phyloP scores from a whole-genome alignment of 2,329 filamentous ascomycete species.

The Sclerotinia glacialis region DNA sequence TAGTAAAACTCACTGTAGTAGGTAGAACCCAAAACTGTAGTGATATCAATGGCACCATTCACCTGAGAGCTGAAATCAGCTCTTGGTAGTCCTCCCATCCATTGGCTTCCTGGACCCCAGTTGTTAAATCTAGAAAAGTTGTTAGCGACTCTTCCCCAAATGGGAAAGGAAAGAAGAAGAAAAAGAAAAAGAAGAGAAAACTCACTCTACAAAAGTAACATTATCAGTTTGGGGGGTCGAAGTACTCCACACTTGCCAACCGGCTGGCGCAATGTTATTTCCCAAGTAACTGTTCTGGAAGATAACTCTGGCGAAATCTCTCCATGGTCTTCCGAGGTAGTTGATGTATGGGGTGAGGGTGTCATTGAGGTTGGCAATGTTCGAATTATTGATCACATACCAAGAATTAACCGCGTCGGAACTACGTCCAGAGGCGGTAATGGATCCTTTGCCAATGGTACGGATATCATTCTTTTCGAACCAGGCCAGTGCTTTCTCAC shows the following conservation, averaged over 20 bases:
- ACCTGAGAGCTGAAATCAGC: slow-evolving; percentile 27
- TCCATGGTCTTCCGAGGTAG: slow-evolving; percentile 55
- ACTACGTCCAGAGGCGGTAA: slow-evolving; percentile 47
- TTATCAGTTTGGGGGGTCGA: slow-evolving; percentile 28
- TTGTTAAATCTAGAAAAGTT: slow-evolving; percentile 40
- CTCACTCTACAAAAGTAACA: slow-evolving; percentile 13
- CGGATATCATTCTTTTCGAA: slow-evolving; percentile 45
- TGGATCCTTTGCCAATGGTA: slow-evolving; percentile 48
- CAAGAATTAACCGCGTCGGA: slow-evolving; percentile 43
- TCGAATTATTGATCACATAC: slow-evolving; percentile 56
- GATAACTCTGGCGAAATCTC: slow-evolving; percentile 49
- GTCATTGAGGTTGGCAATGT: slow-evolving; percentile 44
- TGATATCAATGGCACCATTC: slow-evolving; percentile 22
- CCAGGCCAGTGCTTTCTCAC: slow-evolving; percentile 51
- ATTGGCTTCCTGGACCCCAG: slow-evolving; percentile 45
- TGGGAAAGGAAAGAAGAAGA: not conserved
- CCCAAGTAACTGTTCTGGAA: slow-evolving; percentile 50
- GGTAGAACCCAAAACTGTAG: slow-evolving; percentile 25
- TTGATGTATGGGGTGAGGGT: slow-evolving; percentile 43
- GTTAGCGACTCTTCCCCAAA: not conserved
- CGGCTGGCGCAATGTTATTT: slow-evolving; percentile 48
- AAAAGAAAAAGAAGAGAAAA: not conserved
- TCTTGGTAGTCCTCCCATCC: slow-evolving; percentile 22
- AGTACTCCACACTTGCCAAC: slow-evolving; percentile 51
- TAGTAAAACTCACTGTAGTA: slow-evolving; percentile 27